phyloP scores from a whole-genome alignment of 2,329 filamentous ascomycete genomes.

The Claviceps sp. region DNA sequence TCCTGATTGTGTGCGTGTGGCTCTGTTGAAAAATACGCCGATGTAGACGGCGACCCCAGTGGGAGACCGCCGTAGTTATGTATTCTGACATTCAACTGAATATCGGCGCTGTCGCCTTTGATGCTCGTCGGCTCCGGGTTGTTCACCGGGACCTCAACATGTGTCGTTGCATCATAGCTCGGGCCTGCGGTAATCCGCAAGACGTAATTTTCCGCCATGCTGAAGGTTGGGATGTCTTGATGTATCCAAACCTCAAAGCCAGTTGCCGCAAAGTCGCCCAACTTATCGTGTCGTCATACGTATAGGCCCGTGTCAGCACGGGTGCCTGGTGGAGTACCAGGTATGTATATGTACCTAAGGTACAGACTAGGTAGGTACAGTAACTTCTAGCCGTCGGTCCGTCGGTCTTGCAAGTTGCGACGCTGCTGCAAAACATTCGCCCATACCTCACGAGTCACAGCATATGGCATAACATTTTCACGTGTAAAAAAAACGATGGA shows the following conservation, averaged over 20 bases:
- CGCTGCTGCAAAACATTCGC: too few relatives aligned
- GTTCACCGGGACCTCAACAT: conserved; percentile 67
- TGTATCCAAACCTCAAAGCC: neutral
- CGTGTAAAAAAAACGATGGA: too few relatives aligned
- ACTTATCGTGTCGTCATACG: neutral
- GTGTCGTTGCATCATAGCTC: conserved; percentile 58
- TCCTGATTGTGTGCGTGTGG: conserved; percentile 55
- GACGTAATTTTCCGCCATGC: conserved; percentile 59
- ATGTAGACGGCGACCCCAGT: conserved; percentile 50
- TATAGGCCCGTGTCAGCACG: too few relatives aligned
- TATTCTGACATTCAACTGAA: conserved; percentile 63
- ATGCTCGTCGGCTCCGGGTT: conserved; percentile 47
- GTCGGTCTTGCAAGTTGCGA: too few relatives aligned
- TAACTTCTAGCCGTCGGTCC: too few relatives aligned
- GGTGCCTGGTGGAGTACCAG: neutral
- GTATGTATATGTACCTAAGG: too few relatives aligned
- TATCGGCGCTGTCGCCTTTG: conserved; percentile 47
- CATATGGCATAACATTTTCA: too few relatives aligned
- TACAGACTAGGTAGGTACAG: too few relatives aligned
- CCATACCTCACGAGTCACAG: too few relatives aligned
- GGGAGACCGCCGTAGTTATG: conserved; percentile 59
- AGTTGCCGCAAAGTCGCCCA: neutral
- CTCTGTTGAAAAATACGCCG: conserved; percentile 62
- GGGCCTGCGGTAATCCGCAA: conserved; percentile 73
- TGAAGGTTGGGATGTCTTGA: neutral